Base-by-base conservation (phyloP, 441 rosid genomes). In the Syzygium syzygioides region DNA sequence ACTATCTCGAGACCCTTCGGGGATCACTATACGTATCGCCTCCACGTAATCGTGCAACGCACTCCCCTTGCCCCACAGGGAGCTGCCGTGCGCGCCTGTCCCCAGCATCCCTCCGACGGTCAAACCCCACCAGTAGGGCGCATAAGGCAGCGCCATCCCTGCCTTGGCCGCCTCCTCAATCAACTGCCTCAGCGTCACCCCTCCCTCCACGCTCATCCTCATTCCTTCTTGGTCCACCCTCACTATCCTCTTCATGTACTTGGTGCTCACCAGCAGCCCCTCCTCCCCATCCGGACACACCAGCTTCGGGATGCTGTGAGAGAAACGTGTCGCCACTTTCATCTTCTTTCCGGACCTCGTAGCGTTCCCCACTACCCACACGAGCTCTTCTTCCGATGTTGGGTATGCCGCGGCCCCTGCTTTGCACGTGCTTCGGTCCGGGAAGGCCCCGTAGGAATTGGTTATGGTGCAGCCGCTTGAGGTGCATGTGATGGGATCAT, bases 71-170 rank as follows among this genome's bases (percentile, higher is more conserved):
- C 95, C 95, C 97, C 95, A 95, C 83, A 97, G 89, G 14, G 97
- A 88, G 93, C 99, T 97, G 9, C 99, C 99, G 26, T 97, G 98
- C 19, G 99, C 97, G 8, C 97, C 98, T 0, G 99, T 97, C 45
- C 94, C 93, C 90, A 97, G 48, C 64, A 97, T 88, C 14, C 99
- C 99, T 14, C 98, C 99, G 3, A 96, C 89, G 15, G 98, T 96
- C n/a, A 96, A 59, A 4, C 99, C 99, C 98, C 97, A 97, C 99
- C 99, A 95, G 79, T 97, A 97, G 8, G 98, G 98, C n/a, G 96
- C 85, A 85, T 97, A 93, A 1, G 99, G 97, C 88, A 97, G 92
- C 1, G 98, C 98, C 32, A 96, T 86, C 48, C 95, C 95, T 3
- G 89, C 94, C 79, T 93, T 90, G 45, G 96, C 97, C 0, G 96